Evolutionary conservation across 352 stramenopile genomes (phyloP).

Genomic region (Aphanomyces euteiches): DNA sequence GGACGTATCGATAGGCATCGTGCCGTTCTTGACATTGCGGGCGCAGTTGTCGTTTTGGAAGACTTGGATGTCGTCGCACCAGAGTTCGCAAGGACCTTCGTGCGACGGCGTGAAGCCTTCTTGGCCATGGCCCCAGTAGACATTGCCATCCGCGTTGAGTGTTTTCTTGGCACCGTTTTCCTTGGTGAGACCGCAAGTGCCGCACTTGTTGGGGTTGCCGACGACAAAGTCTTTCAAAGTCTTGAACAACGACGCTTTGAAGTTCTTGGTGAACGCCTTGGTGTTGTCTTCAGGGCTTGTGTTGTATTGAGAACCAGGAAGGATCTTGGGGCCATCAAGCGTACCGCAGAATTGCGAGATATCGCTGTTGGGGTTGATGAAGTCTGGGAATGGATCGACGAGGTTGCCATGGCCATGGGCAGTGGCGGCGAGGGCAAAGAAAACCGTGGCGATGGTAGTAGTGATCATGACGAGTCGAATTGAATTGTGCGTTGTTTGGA

Average conservation of each 20-base stretch:
- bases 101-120: constrained; percentile 8
- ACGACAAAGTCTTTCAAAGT: constrained; percentile 6
- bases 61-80: no score
- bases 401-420: constrained; percentile 1
- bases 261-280: not conserved
- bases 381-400: constrained; percentile 16
- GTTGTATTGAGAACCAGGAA: constrained; percentile 1
- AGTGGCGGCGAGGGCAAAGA: not conserved
- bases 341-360: constrained; percentile 13
- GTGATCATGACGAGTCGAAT: not conserved
- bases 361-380: not conserved
- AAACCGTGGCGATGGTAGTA: not conserved
- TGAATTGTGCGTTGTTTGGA: no score
- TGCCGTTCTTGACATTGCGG: constrained; percentile 9
- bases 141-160: not conserved
- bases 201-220: not conserved
- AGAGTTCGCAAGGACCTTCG: no score
- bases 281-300: constrained; percentile 6
- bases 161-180: not conserved
- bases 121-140: constrained; percentile 9
- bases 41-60: no score
- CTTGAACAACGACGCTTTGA: constrained; percentile 9
- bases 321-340: constrained; percentile 6
- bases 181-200: constrained; percentile 16
- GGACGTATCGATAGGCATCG: constrained; percentile 31